Percentiles rank a stretch among this genome's conserved stretches.
These are phyloP conservation scores for Lepraria neglecta DNA, from an alignment of 495 filamentous ascomycete genomes.

Conservation along the genomic window DNA sequence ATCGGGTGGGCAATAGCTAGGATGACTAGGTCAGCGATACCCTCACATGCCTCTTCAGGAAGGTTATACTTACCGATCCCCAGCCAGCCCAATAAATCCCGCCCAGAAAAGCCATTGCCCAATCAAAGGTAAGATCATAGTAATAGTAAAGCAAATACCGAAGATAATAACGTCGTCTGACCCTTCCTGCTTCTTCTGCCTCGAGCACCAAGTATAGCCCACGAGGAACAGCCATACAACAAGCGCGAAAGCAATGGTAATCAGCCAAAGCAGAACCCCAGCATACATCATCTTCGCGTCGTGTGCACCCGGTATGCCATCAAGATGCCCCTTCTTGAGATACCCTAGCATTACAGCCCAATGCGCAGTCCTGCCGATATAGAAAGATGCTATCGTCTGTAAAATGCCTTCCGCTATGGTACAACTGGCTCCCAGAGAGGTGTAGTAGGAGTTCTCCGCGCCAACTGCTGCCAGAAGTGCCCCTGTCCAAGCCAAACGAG, in stretches of 20 bases:
- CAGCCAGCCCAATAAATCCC: constrained; percentile 8
- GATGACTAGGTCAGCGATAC: background rate
- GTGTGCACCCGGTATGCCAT: background rate
- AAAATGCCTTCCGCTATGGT: constrained; percentile 8
- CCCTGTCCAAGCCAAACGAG: constrained; percentile 8
- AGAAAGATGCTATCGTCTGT: constrained; percentile 6
- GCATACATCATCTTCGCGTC: constrained; percentile 10
- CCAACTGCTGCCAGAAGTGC: constrained; percentile 3
- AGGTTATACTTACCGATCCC: background rate
- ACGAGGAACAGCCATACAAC: constrained; percentile 5
- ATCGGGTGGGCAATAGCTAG: background rate
- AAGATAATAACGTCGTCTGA: background rate
- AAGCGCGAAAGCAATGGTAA: constrained; percentile 1
- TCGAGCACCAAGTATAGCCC: background rate
- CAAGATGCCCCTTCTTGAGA: background rate
- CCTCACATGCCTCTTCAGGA: background rate
- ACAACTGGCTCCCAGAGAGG: constrained; percentile 8
- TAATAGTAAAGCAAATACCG: background rate
- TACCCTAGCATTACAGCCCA: constrained; percentile 4
- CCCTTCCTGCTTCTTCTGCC: background rate
- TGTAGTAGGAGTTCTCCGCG: background rate
- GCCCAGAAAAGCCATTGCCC: constrained; percentile 10
- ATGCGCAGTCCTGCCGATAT: constrained; percentile 5
- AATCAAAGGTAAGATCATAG: constrained; percentile 7
- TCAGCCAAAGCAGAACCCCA: constrained; percentile 4